Base-by-base conservation (phyloP, 1,284 basidiomycete species). In the Cutaneotrichosporon sp. region DNA sequence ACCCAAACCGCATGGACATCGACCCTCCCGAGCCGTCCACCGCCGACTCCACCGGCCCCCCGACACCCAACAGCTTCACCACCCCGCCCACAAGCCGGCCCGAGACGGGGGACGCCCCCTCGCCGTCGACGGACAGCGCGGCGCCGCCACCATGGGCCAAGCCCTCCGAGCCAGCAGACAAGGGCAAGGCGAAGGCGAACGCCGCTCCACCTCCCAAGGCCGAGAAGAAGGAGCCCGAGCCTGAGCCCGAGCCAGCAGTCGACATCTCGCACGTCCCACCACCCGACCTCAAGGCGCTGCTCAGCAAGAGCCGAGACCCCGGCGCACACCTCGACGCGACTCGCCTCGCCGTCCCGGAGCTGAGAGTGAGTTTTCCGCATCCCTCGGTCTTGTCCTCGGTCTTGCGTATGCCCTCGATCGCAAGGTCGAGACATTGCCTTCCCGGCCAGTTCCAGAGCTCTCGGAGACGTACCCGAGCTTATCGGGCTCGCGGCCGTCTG, bases 1-100 rank as follows among this genome's bases (percentile, higher is more conserved):
- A 53, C 51, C 51, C 51, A 9, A 53, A 53, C 51, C 34, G 51
- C 10, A 55, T 55, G 54, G 54, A 55, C 27, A 55, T 55, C 6
- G 54, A 55, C 42, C 42, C 54, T 22, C 54, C 54, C 24, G 54
- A 43, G 27, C 38, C 24, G 2, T 31, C 54, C 25, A 55, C 54
- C 11, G 27, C 25, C 8, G 36, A 42, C 36, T 42, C 53, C 9
- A 25, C 53, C 10, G 36, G 25, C 6, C 54, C 54, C 11, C 27
- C 16, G 38, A 45, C 54, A 3, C 54, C 54, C 25, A 55, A 45
- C 54, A 45, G 54, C 25, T 45, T 31, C 27, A 20, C 54, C 9
- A 31, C 54, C 14, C 38, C 38, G 2, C 54, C 38, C 20, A 4
- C 54, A 4, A 43, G 4, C 22, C 4, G n/a, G n/a, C n/a, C n/a